phyloP scores from a whole-genome alignment of 1,139 yeast species.

The Candida labiduridarum region DNA sequence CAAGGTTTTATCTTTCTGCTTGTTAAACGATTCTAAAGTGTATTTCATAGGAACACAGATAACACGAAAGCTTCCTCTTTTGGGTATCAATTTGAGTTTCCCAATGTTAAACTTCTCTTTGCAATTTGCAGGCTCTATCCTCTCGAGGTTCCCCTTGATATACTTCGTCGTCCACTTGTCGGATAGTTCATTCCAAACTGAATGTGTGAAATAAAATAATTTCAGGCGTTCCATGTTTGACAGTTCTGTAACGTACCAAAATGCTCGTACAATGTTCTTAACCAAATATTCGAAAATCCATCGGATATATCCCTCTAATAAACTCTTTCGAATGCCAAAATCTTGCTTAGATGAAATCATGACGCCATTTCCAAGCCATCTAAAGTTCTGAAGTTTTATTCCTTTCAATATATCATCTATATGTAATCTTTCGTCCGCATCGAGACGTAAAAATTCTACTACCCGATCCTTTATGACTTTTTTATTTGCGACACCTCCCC shows the following conservation, averaged over 20 bases:
- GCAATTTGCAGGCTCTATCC: conserved; percentile 6
- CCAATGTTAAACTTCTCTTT: conserved; percentile 33
- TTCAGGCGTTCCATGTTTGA: conserved; percentile 31
- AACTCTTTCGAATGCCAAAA: conserved; percentile 26
- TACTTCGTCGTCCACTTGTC: conserved; percentile 44
- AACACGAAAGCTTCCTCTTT: conserved; percentile 56
- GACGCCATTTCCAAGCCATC: conserved; percentile 47
- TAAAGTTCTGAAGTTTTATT: conserved; percentile 41
- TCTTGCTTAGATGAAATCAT: conserved; percentile 40
- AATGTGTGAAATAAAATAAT: conserved; percentile 57
- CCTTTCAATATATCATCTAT: conserved; percentile 26
- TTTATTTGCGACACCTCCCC: conserved; percentile 61
- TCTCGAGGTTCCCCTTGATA: conserved; percentile 29
- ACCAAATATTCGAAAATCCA: conserved; percentile 64
- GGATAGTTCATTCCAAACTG: conserved; percentile 55
- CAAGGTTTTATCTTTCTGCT: conserved; percentile 6
- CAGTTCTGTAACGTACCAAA: conserved; percentile 70
- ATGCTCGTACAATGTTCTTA: conserved; percentile 48
- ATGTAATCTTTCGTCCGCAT: conserved; percentile 31
- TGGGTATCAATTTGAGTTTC: conserved; percentile 54
- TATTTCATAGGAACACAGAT: conserved; percentile 55
- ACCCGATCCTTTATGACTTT: conserved; percentile 38
- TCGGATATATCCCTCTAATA: conserved; percentile 44
- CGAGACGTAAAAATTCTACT: conserved; percentile 39
- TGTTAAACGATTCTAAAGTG: conserved; percentile 16